Base-by-base conservation (phyloP, 148 eudicot genomes). In the Linanthus parryae region DNA sequence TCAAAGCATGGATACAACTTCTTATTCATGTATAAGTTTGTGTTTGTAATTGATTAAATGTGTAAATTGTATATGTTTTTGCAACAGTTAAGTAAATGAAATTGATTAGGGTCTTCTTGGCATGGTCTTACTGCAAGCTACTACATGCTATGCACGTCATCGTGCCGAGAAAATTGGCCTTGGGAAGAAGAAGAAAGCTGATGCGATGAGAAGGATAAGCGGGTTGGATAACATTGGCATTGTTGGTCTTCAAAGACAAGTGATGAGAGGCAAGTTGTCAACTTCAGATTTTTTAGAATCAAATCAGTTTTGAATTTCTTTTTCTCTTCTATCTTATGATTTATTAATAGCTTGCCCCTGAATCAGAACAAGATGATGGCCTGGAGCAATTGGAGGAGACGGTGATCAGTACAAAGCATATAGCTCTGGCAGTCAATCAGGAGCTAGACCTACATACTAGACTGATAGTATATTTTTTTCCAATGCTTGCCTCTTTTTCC, bases 331-430 rank as follows among this genome's bases (percentile, higher is more conserved):
- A 20, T 45, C 23, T 47, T 25, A 26, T 7, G 26, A 41, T 48
- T 25, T 42, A 46, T 38, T 45, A 26, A 48, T 38, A 44, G 17
- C 46, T 36, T 63, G 24, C 54, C 20, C 61, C 18, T 63, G 54
- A 56, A 37, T 58, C 96, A 92, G 98, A 87, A 52, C 96, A 92
- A 87, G 98, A 92, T 36, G 98, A 92, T 45, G 98, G 82, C 57
- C 94, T 92, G 60, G 96, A 84, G 28, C 70, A 69, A 61, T 70
- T 92, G 76, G 98, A 92, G 78, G 90, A 79, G 70, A 68, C 87
- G 27, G 94, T 92, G 55, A 52, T 61, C 36, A 92, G 98, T 63
- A 87, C 96, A 3, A 92, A 92, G 61, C 98, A 92, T 62, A 73
- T 92, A 67, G 98, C 98, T 27, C 69, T 92, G 71, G 79, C 98